phyloP scores from a whole-genome alignment of 352 stramenopile genomes.

The Pythium phragmiticola region DNA sequence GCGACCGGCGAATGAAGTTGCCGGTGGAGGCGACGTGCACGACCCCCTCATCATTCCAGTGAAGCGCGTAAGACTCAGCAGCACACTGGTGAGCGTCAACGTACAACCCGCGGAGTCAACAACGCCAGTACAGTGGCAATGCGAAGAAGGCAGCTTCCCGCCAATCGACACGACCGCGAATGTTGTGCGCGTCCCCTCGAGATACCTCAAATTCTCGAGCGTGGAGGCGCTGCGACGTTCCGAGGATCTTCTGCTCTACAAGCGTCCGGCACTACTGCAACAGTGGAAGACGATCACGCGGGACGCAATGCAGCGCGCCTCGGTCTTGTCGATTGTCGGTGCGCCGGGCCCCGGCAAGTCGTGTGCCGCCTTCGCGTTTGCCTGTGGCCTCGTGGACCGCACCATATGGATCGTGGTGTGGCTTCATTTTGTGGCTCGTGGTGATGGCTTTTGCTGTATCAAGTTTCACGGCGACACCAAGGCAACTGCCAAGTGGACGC shows the following conservation, averaged over 20 bases:
- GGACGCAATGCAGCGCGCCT: neutral
- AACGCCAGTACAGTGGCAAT: no score
- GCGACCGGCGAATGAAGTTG: no score
- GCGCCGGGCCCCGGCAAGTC: neutral
- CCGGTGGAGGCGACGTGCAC: no score
- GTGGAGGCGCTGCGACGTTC: neutral
- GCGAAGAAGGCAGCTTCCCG: no score
- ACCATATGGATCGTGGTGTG: neutral
- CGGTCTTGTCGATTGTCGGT: neutral
- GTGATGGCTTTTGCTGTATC: neutral
- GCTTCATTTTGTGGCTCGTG: neutral
- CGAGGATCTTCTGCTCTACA: neutral
- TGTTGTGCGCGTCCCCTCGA: neutral
- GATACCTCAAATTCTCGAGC: neutral
- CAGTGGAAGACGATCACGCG: neutral
- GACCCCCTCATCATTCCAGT: no score
- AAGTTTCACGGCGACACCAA: neutral
- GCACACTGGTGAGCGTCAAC: no score
- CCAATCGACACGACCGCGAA: no score
- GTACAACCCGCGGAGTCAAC: no score
- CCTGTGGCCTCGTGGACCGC: neutral
- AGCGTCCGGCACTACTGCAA: neutral
- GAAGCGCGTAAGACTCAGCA: no score
- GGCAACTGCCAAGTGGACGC: neutral
- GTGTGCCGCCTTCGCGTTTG: neutral